These are phyloP conservation scores for Grosmannia penicillata DNA, from an alignment of 2,329 filamentous ascomycete species.

Conservation along the genomic window DNA sequence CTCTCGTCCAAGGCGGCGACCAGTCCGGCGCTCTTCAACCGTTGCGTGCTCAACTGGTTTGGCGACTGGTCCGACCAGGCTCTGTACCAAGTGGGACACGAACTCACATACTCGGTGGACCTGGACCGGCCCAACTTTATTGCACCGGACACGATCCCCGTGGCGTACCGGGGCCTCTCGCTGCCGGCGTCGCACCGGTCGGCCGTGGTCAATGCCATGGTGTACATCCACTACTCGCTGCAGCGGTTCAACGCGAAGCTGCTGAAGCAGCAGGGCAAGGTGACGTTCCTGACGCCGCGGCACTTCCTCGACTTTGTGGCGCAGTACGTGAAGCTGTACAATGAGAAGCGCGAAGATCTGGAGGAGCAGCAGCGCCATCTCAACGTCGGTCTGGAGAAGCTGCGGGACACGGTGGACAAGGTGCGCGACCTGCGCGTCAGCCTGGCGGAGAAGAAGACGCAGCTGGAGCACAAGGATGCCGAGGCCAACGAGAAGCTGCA, in stretches of 20 bases:
- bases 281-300: constrained; percentile 85
- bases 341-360: constrained; percentile 94
- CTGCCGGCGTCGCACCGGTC: constrained; percentile 84
- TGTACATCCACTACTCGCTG: constrained; percentile 93
- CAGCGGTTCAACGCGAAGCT: constrained; percentile 80
- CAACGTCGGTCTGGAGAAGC: constrained; percentile 94
- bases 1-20: constrained; percentile 93
- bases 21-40: constrained; percentile 95
- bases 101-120: constrained; percentile 92
- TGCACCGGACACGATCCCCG: constrained; percentile 80
- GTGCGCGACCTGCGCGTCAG: constrained; percentile 83
- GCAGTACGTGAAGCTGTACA: constrained; percentile 94
- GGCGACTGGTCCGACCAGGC: constrained; percentile 99
- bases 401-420: constrained; percentile 93
- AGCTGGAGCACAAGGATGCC: constrained; percentile 83
- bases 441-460: constrained; percentile 84
- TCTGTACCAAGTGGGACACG: constrained; percentile 90
- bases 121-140: constrained; percentile 75
- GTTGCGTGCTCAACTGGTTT: constrained; percentile 99
- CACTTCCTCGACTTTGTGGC: constrained; percentile 98
- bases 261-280: constrained; percentile 79
- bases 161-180: constrained; percentile 74
- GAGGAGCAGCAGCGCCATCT: constrained; percentile 98
- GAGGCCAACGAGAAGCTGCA: constrained; percentile 97
- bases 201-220: constrained; percentile 93